Percentiles rank a stretch among this genome's conserved stretches.
Conservation (phyloP, 2,329 filamentous ascomycete species). For the Aspergillus versicolor region DNA sequence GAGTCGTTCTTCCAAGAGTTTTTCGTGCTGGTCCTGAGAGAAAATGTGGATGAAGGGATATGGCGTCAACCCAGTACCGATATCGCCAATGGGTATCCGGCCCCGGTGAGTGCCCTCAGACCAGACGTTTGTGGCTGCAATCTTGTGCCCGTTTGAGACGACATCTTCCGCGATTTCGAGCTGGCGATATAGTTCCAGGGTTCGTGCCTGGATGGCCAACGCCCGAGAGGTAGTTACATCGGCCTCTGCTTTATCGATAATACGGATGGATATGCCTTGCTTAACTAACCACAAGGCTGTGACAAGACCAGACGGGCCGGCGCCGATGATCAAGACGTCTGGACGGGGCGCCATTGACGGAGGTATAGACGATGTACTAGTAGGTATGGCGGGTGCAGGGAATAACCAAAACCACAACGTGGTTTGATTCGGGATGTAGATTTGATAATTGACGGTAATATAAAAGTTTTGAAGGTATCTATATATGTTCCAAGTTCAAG, state of each 20-base stretch:
- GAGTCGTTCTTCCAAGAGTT: constrained; percentile 27
- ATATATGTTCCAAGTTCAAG: too few species aligned
- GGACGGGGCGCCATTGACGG: constrained; percentile 1
- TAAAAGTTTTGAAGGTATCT: too few species aligned
- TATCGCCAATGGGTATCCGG: constrained; percentile 23
- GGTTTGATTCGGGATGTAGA: neutral
- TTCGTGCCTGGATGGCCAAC: constrained; percentile 51
- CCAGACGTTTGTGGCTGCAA: constrained; percentile 42
- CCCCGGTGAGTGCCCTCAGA: constrained; percentile 21
- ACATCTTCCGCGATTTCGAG: constrained; percentile 42
- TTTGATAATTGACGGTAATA: neutral
- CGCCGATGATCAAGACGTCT: constrained; percentile 47
- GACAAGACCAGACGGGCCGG: constrained; percentile 47
- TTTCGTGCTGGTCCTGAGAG: constrained; percentile 32
- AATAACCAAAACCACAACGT: neutral
- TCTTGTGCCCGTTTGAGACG: constrained; percentile 36
- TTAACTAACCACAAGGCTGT: constrained; percentile 48
- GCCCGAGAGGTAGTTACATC: constrained; percentile 38
- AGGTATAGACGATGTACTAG: neutral
- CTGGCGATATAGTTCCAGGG: constrained; percentile 51
- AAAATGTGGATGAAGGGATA: constrained; percentile 30
- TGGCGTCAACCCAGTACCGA: constrained; percentile 27
- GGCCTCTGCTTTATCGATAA: constrained; percentile 47
- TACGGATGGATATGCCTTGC: constrained; percentile 48
- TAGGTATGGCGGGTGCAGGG: neutral